These are phyloP conservation scores for Vigna unguiculata DNA, from an alignment of 306 rosid genomes.

Conservation along the genomic window DNA sequence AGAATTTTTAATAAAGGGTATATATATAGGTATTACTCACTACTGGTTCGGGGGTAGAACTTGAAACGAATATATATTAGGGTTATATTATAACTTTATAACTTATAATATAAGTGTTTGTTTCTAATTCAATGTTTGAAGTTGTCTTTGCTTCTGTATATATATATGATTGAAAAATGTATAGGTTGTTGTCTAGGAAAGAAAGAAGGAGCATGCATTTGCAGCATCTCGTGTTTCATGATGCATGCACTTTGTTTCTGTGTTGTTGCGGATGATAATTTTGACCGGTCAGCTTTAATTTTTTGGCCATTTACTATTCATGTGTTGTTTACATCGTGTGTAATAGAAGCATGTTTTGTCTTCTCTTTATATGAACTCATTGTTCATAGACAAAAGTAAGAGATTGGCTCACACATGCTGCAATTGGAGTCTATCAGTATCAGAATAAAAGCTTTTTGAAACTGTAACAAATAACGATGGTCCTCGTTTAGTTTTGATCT, in stretches of 20 bases:
- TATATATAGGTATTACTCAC: not conserved
- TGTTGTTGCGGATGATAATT: constrained; percentile 42
- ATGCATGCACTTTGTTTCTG: constrained; percentile 49
- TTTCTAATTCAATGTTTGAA: constrained; percentile 9
- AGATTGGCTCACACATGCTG: not conserved
- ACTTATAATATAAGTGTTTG: not conserved
- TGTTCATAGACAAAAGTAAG: not conserved
- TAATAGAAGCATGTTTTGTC: not conserved
- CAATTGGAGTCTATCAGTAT: not conserved
- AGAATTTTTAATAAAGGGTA: not conserved
- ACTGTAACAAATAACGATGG: not conserved
- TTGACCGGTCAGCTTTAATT: constrained; percentile 57
- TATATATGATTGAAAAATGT: not conserved
- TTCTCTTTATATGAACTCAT: not conserved
- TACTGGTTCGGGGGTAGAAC: not conserved
- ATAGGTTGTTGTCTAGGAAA: not conserved
- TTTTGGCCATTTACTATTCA: constrained; percentile 6
- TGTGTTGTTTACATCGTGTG: not conserved
- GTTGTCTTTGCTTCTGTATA: not conserved
- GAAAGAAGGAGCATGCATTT: constrained; percentile 3
- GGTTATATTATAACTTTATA: too few relatives aligned
- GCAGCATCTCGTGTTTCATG: not conserved
- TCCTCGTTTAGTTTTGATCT: constrained; percentile 27
- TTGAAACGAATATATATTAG: not conserved
- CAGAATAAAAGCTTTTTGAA: not conserved